A percentile compares a stretch with the other conserved stretches of the same genome.
These are phyloP conservation scores for Solanum pinnatisectum DNA, from an alignment of 257 asterid species.

Conservation along the genomic window DNA sequence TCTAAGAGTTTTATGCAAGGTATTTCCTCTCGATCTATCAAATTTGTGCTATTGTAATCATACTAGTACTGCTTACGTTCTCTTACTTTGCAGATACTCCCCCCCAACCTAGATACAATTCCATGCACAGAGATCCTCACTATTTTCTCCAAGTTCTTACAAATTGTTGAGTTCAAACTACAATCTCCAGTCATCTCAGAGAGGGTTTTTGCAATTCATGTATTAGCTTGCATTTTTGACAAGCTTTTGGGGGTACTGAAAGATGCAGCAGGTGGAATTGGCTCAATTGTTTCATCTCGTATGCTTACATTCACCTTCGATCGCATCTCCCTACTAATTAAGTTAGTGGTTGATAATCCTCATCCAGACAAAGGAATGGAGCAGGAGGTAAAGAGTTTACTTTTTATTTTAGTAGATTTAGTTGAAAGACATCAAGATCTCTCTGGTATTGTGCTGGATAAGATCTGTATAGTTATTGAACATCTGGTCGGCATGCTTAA, in stretches of 20 bases:
- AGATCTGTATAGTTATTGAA: slow-evolving; percentile 30
- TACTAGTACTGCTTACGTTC: too few species aligned
- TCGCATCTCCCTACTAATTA: slow-evolving; percentile 29
- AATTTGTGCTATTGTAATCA: too few species aligned
- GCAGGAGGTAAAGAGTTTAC: slow-evolving; percentile 52
- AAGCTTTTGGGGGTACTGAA: slow-evolving; percentile 44
- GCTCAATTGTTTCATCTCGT: slow-evolving; percentile 29
- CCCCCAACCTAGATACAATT: slow-evolving; percentile 22
- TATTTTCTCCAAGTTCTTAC: slow-evolving; percentile 31
- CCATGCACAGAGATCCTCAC: slow-evolving; percentile 42
- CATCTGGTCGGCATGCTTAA: slow-evolving; percentile 28
- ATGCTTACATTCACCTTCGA: slow-evolving; percentile 37
- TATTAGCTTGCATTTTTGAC: slow-evolving; percentile 42
- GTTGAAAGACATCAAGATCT: slow-evolving; percentile 41
- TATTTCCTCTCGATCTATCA: too few species aligned
- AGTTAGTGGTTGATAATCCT: slow-evolving; percentile 14
- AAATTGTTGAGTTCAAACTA: slow-evolving; percentile 21
- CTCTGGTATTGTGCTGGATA: slow-evolving; percentile 39
- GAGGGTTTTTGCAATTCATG: slow-evolving; percentile 34
- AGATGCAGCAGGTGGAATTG: slow-evolving; percentile 25
- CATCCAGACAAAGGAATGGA: slow-evolving; percentile 22
- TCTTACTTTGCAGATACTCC: too few species aligned
- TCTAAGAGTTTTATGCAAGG: too few species aligned
- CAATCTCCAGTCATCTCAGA: slow-evolving; percentile 31
- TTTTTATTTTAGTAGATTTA: slow-evolving; percentile 32